Base-by-base conservation (phyloP, 2,329 filamentous ascomycete genomes). In the Myriosclerotinia scirpicola region DNA sequence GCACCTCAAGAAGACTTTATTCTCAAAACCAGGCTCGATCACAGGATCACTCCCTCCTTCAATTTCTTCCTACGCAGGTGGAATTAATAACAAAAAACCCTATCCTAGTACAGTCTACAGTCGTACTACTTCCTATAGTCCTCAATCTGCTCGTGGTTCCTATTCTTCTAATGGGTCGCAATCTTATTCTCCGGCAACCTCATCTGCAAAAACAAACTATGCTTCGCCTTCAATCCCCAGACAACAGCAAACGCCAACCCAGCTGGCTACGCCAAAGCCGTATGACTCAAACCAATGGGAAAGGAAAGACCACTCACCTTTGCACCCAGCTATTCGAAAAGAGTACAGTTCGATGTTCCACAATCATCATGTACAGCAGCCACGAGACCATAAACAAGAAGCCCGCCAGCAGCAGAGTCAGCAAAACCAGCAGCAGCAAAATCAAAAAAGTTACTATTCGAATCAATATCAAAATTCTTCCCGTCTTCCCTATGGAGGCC, bases 321-420 rank as follows among this genome's bases (percentile, higher is more conserved):
- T 78, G 34, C 79, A 80, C 67, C 79, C 79, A 46, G 78, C 79
- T 30, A 79, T 78, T 58, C 75, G 78, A 55, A 76, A 73, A 58
- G 73, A 76, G 42, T 76, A 75, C 46, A 72, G 64, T 44, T 44
- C 71, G 3, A 70, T 75, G 59, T 72, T 72, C 48, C 67, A 72
- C 59, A 69, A 72, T 17, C 55, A 55, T 36, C 52, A 64, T n/a
- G 56, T 59, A 46, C 55, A 65, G 48, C 65, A 67, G 22, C 65
- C 66, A 48, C 55, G 42, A 54, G 48, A 12, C 30, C 15, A 48
- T 30, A 55, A 60, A 60, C 54, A 65, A 60, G 48, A 50, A n/a
- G 17, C 15, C 20, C 38, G 15, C 14, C 36, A 54, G 34, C 53
- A 38, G 17, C 53, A 54, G 53, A n/a, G 53, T 34, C 58, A 60